Percentiles rank a stretch among this genome's conserved stretches.
Conservation (phyloP, 495 filamentous ascomycete genomes). For the Penicillium arizonense region DNA sequence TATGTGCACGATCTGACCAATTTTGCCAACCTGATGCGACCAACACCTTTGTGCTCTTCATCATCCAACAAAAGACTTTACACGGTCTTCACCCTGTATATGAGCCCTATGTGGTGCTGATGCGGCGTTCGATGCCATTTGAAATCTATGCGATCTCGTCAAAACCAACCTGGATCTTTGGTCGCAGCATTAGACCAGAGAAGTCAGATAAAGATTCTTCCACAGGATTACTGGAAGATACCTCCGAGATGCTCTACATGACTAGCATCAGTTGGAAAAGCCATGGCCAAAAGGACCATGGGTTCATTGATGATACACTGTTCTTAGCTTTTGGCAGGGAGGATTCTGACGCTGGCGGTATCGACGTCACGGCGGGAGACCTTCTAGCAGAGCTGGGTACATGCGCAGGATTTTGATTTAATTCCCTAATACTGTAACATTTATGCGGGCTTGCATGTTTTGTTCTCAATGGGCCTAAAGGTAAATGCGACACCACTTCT, state of each 20-base stretch:
- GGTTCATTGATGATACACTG: slow-evolving; percentile 48
- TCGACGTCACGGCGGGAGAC: slow-evolving; percentile 48
- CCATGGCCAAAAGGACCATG: slow-evolving; percentile 43
- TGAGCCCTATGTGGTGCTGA: slow-evolving; percentile 54
- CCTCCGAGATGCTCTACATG: slow-evolving; percentile 47
- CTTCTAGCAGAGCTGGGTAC: slow-evolving; percentile 38
- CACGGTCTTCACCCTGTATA: slow-evolving; percentile 45
- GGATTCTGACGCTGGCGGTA: slow-evolving; percentile 38
- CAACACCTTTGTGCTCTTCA: slow-evolving; percentile 50
- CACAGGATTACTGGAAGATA: not conserved
- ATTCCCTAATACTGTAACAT: slow-evolving; percentile 11
- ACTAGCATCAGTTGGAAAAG: slow-evolving; percentile 53
- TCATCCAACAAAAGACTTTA: slow-evolving; percentile 52
- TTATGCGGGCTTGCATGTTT: slow-evolving; percentile 5
- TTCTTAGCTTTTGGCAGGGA: slow-evolving; percentile 52
- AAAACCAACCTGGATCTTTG: slow-evolving; percentile 52
- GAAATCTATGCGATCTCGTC: slow-evolving; percentile 46
- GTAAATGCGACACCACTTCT: not conserved
- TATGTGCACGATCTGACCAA: slow-evolving; percentile 47
- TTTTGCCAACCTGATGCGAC: slow-evolving; percentile 32
- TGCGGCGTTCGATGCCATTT: slow-evolving; percentile 43
- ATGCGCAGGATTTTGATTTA: slow-evolving; percentile 9
- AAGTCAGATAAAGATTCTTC: not conserved
- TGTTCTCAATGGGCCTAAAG: not conserved
- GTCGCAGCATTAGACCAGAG: slow-evolving; percentile 19